These are phyloP conservation scores for Lentinula lateritia DNA, from an alignment of 768 basidiomycete genomes.

Conservation along the genomic window DNA sequence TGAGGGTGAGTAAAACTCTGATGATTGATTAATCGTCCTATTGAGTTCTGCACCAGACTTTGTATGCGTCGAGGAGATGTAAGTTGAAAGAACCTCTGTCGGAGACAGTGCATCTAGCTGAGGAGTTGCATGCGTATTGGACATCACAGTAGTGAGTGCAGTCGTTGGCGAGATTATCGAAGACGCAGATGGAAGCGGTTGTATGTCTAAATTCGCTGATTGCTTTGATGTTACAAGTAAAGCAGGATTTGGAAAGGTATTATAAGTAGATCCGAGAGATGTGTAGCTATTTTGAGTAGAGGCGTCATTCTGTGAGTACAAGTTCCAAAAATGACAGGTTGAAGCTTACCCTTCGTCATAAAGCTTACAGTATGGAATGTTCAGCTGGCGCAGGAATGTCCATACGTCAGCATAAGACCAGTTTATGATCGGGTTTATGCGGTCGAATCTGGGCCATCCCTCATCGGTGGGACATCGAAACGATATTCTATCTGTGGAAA, in stretches of 20 bases:
- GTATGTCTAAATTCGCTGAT: background rate
- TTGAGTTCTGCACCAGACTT: constrained; percentile 10
- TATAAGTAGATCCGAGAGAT: constrained; percentile 91
- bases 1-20: background rate
- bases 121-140: constrained; percentile 15
- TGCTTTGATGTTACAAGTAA: constrained; percentile 34
- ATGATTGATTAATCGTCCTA: background rate
- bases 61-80: constrained; percentile 20
- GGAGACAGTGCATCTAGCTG: constrained; percentile 12
- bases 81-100: constrained; percentile 12
- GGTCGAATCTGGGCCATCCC: constrained; percentile 85
- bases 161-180: constrained; percentile 16
- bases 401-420: constrained; percentile 92
- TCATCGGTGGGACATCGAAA: constrained; percentile 78
- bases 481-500: constrained; percentile 54
- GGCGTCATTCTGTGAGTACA: background rate
- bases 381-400: constrained; percentile 69
- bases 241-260: constrained; percentile 91
- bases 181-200: constrained; percentile 1
- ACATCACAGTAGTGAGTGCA: constrained; percentile 24
- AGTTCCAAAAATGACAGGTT: background rate
- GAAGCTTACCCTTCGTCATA: constrained; percentile 83
- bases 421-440: constrained; percentile 93
- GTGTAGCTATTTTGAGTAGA: constrained; percentile 67
- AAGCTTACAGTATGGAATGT: constrained; percentile 81